phyloP scores from a whole-genome alignment of 805 yeast genomes.

The Ogataea henricii region DNA sequence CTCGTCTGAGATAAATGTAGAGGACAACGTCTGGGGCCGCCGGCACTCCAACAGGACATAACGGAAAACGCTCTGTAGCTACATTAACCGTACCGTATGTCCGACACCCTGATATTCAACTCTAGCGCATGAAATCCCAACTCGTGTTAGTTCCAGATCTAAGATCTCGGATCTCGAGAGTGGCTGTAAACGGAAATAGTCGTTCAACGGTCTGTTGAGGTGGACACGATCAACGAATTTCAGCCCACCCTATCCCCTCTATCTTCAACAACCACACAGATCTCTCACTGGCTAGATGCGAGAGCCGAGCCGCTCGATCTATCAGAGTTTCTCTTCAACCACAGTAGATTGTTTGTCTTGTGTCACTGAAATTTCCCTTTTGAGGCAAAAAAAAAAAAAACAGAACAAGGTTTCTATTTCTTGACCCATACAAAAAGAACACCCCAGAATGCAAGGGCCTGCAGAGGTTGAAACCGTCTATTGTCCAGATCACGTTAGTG shows the following conservation, averaged over 20 bases:
- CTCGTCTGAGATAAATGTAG: background rate
- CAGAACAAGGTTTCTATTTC: background rate
- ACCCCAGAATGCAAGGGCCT: background rate
- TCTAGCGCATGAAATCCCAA: background rate
- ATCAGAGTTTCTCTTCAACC: background rate
- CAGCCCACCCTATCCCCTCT: background rate
- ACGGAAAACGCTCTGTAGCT: too few relatives aligned
- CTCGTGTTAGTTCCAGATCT: background rate
- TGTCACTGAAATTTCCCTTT: constrained; percentile 3
- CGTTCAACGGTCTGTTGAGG: background rate
- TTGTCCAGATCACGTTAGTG: background rate
- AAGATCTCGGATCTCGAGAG: background rate
- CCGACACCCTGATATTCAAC: too few relatives aligned
- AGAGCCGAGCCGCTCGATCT: background rate
- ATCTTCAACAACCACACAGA: background rate
- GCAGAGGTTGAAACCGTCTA: background rate
- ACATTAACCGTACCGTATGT: too few relatives aligned
- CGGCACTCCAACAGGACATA: too few relatives aligned
- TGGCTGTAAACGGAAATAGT: background rate
- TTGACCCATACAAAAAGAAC: background rate
- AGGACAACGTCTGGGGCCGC: too few relatives aligned
- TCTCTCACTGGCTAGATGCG: background rate
- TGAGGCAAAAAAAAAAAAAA: constrained; percentile 3
- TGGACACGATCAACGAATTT: background rate
- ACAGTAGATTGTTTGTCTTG: background rate